Percentiles rank a stretch among this genome's conserved stretches.
These are phyloP conservation scores for Glycine soja DNA, from an alignment of 306 rosid species.

Conservation along the genomic window DNA sequence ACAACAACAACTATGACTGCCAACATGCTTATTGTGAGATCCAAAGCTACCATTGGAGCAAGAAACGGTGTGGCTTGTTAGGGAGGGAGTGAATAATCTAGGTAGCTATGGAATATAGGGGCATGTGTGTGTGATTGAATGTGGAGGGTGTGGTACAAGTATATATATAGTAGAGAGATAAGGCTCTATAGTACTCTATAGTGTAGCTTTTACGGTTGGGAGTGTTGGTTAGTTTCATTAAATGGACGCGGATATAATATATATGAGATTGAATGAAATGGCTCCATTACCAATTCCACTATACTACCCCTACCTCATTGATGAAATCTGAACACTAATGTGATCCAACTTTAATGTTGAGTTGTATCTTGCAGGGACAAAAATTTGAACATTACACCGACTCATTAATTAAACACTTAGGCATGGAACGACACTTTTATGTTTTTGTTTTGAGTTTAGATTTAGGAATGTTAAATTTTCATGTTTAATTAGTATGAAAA, in stretches of 20 bases:
- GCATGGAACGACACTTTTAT: too few relatives aligned
- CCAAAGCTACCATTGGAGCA: constrained; percentile 47
- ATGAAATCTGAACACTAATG: constrained; percentile 26
- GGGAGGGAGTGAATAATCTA: neutral
- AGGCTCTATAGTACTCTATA: neutral
- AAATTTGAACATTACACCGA: neutral
- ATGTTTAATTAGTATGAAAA: too few relatives aligned
- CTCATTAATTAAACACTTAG: neutral
- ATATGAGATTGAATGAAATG: constrained; percentile 48
- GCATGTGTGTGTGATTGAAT: constrained; percentile 42
- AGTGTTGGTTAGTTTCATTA: constrained; percentile 66
- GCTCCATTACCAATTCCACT: constrained; percentile 5
- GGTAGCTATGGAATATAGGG: neutral
- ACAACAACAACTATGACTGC: neutral
- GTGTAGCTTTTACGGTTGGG: constrained; percentile 58
- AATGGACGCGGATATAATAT: constrained; percentile 90
- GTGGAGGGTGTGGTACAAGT: constrained; percentile 28
- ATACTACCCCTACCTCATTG: constrained; percentile 25
- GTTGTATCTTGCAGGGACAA: constrained; percentile 22
- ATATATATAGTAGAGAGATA: constrained; percentile 28
- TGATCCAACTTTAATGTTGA: constrained; percentile 5
- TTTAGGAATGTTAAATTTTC: too few relatives aligned
- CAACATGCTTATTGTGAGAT: constrained; percentile 24
- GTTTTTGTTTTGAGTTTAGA: too few relatives aligned
- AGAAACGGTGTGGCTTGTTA: constrained; percentile 14